Evolutionary conservation across 176 grass and related monocot genomes (phyloP), one percentile per base, ranked within the genome.

Genomic region (Rhipidocladum racemiflorum): DNA sequence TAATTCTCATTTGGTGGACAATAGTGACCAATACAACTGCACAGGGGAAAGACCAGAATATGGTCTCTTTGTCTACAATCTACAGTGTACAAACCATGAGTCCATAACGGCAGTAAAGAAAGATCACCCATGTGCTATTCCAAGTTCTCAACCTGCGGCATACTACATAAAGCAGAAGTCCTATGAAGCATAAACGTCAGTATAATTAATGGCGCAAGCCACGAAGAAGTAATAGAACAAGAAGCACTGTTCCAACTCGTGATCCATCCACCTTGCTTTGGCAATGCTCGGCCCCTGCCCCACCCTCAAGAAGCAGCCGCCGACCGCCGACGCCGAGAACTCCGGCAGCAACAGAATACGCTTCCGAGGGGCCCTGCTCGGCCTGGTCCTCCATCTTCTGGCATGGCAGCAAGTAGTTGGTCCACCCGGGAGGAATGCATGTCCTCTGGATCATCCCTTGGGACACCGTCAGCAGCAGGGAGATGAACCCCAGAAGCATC

Each of bases 401-500:
- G 85, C 95, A 97, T 0, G 95, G 95, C 15, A 94, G 88, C 95
- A 97, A 84, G 86, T 91, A 34, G 60, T 78, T 61, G 54, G 88
- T 89, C 95, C 95, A 97, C 4, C 51, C 35, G 5, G 2, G 51
- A 32, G 95, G 95, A 49, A 97, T 91, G 79, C 95, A 97, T 16
- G 90, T 89, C 84, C 57, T 80, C 78, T 89, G 92, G 78, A 94
- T 86, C 74, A 78, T 44, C 13, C 86, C 88, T 88, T 97, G 92
- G 34, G 78, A 89, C 63, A 97, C 95, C 61, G 92, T 97, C n/a
- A 97, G 87, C 54, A 97, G 86, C 66, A 97, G 82, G 27, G 95
- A 97, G 87, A 97, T 97, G 81, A 97, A 97, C 20, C 95, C 95
- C 70, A 94, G 83, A 66, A 94, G 90, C 95, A 97, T 97, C 81